phyloP scores from a whole-genome alignment of 139 green algal genomes.

The Tetraselmis chui region DNA sequence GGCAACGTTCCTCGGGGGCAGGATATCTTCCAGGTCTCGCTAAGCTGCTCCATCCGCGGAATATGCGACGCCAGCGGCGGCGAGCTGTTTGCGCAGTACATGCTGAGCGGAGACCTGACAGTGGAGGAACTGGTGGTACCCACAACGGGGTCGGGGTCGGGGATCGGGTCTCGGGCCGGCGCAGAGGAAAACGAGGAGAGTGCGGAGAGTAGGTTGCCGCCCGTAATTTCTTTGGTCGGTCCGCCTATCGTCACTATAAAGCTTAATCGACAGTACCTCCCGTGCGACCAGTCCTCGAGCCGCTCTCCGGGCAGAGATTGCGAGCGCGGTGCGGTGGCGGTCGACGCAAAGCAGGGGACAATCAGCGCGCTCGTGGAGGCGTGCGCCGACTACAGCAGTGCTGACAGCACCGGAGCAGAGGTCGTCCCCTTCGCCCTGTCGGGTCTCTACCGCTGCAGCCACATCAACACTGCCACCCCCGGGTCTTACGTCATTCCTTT shows the following conservation, averaged over 20 bases:
- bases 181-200: too few species aligned
- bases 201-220: too few species aligned
- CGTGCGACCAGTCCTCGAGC: not conserved
- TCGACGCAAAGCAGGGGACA: not conserved
- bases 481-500: not conserved
- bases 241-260: too few species aligned
- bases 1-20: too few species aligned
- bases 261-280: too few species aligned
- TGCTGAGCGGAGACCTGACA: not conserved
- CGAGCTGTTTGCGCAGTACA: not conserved
- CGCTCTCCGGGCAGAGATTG: not conserved
- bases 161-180: not conserved
- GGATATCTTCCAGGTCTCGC: not conserved
- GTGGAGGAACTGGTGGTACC: not conserved
- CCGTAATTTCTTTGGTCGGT: too few species aligned
- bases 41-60: not conserved
- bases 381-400: not conserved
- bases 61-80: not conserved
- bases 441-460: not conserved
- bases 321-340: not conserved
- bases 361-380: not conserved
- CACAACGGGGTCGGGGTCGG: too few species aligned
- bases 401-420: not conserved
- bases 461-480: not conserved
- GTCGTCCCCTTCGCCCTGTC: not conserved